Evolutionary conservation across 208 protist species (phyloP), one percentile per base, ranked within the genome.

Genomic region (Trypanosomatidae sp.): DNA sequence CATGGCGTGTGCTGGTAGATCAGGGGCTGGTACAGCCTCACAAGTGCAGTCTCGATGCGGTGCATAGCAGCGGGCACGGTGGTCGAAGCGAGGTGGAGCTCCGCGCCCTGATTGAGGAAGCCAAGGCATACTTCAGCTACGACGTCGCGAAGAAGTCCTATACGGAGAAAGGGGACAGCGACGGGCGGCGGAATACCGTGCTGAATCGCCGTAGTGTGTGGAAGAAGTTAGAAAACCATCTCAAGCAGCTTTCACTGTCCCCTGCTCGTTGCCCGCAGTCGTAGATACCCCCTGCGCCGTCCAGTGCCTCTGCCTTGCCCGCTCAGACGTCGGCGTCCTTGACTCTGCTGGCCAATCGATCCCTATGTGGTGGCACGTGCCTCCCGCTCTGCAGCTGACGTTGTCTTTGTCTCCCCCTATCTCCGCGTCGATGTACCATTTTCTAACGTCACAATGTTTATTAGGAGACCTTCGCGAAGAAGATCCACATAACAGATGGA

Each of bases 1-100:
- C 76, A 55, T 80, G 76, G 76, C 55, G 76, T 22, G 53, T 67
- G 30, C 55, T 80, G 28, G 56, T 75, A 39, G 62, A 68, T 25
- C 49, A 50, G 1, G 76, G 76, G 1, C 62, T 39, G 0, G 55
- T 80, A 39, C 30, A 53, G 12, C 76, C 76, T 39, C 50, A 60
- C 28, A 53, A 62, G 36, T 80, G 76, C 65, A 69, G 50, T 30
- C 12, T 33, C 4, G 62, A n/a, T 5, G 43, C 50, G 3, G 64
- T 80, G 69, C 76, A 52, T 17, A 59, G 60, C 7, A 65, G 39
- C n/a, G 60, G 15, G 12, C 60, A 46, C 39, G 62, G 64, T 49
- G 55, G 60, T 43, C n/a, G 58, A 33, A 59, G 53, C 46, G 19
- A 74, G 53, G 69, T 10, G 19, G 64, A 74, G 41, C 69, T 80